Evolutionary conservation across 768 basidiomycete species (phyloP).

Genomic region (Pisolithus microcarpus): DNA sequence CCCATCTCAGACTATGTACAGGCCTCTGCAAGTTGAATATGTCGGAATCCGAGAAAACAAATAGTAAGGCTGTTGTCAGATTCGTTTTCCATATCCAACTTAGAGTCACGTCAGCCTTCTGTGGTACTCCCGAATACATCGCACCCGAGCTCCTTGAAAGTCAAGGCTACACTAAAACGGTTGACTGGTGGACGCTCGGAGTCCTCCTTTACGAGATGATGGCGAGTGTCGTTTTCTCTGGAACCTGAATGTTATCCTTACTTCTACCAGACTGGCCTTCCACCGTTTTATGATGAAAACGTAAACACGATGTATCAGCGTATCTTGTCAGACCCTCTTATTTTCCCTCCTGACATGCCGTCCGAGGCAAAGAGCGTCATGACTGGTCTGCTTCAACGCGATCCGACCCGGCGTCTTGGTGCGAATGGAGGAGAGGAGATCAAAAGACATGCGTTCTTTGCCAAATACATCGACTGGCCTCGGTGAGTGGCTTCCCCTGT

Average conservation of each 20-base stretch:
- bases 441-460: slow-evolving; percentile 92
- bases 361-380: slow-evolving; percentile 86
- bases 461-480: slow-evolving; percentile 90
- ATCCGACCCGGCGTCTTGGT: slow-evolving; percentile 83
- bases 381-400: slow-evolving; percentile 79
- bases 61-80: slow-evolving; percentile 51
- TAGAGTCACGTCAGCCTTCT: slow-evolving; percentile 60
- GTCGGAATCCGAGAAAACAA: slow-evolving; percentile 96
- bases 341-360: slow-evolving; percentile 85
- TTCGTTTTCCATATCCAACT: background rate
- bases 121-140: slow-evolving; percentile 98
- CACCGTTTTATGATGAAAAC: slow-evolving; percentile 98
- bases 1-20: slow-evolving; percentile 16
- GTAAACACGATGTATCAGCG: slow-evolving; percentile 97
- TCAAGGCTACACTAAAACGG: slow-evolving; percentile 95
- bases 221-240: slow-evolving; percentile 33
- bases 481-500: slow-evolving; percentile 34
- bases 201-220: slow-evolving; percentile 97
- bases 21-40: slow-evolving; percentile 94
- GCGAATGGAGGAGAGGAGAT: slow-evolving; percentile 93
- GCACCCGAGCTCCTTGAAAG: slow-evolving; percentile 95
- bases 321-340: slow-evolving; percentile 87
- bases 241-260: slow-evolving; percentile 5
- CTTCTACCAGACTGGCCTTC: slow-evolving; percentile 70
- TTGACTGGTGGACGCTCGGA: slow-evolving; percentile 99